Evolutionary conservation across 768 basidiomycete species (phyloP).

Genomic region (Dacryopinax spathularia): DNA sequence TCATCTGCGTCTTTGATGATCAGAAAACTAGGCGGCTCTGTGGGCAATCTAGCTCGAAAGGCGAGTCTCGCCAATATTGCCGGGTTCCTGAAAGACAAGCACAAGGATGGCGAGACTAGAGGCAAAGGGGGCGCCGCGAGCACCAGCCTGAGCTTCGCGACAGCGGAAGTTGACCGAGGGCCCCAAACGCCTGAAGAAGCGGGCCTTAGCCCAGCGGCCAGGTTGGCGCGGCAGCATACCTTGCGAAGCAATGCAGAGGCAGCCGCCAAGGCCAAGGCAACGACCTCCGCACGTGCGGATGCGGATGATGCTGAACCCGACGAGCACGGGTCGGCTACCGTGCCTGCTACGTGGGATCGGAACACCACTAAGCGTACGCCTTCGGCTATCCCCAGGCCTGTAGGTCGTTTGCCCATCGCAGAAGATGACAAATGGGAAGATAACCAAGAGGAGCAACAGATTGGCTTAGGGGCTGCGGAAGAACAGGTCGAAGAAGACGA

Average conservation of each 20-base stretch:
- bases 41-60: slow-evolving; percentile 75
- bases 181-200: slow-evolving; percentile 38
- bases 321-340: slow-evolving; percentile 16
- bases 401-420: slow-evolving; percentile 18
- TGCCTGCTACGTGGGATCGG: slow-evolving; percentile 57
- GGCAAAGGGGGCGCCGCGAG: slow-evolving; percentile 52
- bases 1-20: slow-evolving; percentile 93
- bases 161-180: slow-evolving; percentile 64
- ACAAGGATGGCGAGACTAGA: slow-evolving; percentile 32
- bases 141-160: slow-evolving; percentile 64
- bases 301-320: slow-evolving; percentile 22
- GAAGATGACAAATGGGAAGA: slow-evolving; percentile 47
- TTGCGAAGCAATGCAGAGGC: slow-evolving; percentile 65
- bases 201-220: slow-evolving; percentile 79
- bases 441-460: slow-evolving; percentile 43
- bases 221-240: slow-evolving; percentile 80
- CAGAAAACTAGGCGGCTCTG: slow-evolving; percentile 71
- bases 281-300: slow-evolving; percentile 19
- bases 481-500: slow-evolving; percentile 40
- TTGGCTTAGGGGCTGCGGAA: slow-evolving; percentile 49
- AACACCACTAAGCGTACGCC: slow-evolving; percentile 36
- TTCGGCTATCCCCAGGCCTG: not conserved
- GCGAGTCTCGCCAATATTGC: slow-evolving; percentile 87
- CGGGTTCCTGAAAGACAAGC: slow-evolving; percentile 81
- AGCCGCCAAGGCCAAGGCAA: slow-evolving; percentile 45